Percentiles rank a stretch among this genome's conserved stretches.
Conservation (phyloP, 371 early-diverging fungal species). For the Rhizopus microsporus region DNA sequence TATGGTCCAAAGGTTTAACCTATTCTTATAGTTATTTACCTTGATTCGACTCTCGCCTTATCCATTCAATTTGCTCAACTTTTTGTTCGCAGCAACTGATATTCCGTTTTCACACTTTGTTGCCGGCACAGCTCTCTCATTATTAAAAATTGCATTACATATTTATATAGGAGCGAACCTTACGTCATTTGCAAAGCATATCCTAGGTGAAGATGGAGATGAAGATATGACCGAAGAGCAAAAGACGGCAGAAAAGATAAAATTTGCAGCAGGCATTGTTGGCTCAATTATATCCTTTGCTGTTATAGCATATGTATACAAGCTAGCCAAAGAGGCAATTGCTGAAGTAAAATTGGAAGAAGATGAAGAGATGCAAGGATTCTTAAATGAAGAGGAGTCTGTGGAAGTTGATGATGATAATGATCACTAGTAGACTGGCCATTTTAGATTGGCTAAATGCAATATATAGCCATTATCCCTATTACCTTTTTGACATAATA, state of each 20-base stretch:
- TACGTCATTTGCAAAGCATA: conserved; percentile 55
- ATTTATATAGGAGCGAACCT: conserved; percentile 76
- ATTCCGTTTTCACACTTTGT: conserved; percentile 57
- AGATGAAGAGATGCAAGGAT: conserved; percentile 10
- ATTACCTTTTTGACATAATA: no score
- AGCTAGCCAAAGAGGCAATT: conserved; percentile 51
- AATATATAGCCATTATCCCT: no score
- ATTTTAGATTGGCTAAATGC: no score
- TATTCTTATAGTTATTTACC: conserved; percentile 52
- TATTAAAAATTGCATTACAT: conserved; percentile 66
- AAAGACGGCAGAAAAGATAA: conserved; percentile 31
- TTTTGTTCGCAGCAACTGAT: conserved; percentile 65
- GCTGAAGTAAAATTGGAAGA: conserved; percentile 33
- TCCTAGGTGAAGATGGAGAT: conserved; percentile 41
- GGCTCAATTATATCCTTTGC: conserved; percentile 52
- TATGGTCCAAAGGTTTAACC: background rate
- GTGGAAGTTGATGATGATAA: no score
- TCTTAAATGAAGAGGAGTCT: conserved; percentile 4
- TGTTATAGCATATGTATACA: conserved; percentile 65
- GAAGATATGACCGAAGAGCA: conserved; percentile 43
- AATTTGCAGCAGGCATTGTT: conserved; percentile 38
- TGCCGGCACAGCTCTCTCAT: conserved; percentile 65
- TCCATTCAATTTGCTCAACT: conserved; percentile 74
- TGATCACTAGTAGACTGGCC: no score
- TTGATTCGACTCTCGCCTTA: conserved; percentile 78